phyloP scores from a whole-genome alignment of 2,329 filamentous ascomycete genomes.

The Cytospora chrysosperma region DNA sequence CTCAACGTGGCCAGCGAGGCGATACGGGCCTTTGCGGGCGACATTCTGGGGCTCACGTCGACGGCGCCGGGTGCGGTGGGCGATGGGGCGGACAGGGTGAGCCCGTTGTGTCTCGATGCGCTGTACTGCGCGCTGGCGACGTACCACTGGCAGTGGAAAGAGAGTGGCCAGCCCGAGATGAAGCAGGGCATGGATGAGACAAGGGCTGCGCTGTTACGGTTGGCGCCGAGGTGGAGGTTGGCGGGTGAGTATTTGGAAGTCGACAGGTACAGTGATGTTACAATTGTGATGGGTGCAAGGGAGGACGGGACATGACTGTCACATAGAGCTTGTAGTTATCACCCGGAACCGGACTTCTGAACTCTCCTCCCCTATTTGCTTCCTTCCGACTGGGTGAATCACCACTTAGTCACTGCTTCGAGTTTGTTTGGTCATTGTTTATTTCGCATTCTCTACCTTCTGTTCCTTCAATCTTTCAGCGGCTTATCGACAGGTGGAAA shows the following conservation, averaged over 20 bases:
- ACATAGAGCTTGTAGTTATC: neutral
- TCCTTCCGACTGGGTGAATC: neutral
- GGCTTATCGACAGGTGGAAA: neutral
- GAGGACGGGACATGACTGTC: neutral
- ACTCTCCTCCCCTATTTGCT: neutral
- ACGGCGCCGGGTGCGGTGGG: neutral
- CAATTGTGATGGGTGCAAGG: constrained; percentile 23
- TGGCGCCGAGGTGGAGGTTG: constrained; percentile 37
- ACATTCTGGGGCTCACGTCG: constrained; percentile 23
- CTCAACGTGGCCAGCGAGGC: constrained; percentile 32
- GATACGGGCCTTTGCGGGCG: constrained; percentile 32
- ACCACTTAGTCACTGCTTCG: no score
- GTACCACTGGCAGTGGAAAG: constrained; percentile 39
- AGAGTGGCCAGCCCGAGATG: constrained; percentile 35
- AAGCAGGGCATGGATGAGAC: constrained; percentile 33
- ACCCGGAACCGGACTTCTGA: neutral
- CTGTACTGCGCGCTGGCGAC: constrained; percentile 39
- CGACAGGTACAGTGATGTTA: constrained; percentile 37
- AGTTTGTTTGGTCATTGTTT: no score
- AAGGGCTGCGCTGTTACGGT: constrained; percentile 31
- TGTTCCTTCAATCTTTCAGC: no score
- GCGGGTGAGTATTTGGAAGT: constrained; percentile 38
- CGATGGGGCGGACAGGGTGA: constrained; percentile 27
- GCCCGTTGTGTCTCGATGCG: constrained; percentile 38
- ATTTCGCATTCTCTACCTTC: no score